Percentiles rank a stretch among this genome's conserved stretches.
Evolutionary conservation across 2,329 filamentous ascomycete genomes (phyloP).

Genomic region (Aspergillus bombycis): DNA sequence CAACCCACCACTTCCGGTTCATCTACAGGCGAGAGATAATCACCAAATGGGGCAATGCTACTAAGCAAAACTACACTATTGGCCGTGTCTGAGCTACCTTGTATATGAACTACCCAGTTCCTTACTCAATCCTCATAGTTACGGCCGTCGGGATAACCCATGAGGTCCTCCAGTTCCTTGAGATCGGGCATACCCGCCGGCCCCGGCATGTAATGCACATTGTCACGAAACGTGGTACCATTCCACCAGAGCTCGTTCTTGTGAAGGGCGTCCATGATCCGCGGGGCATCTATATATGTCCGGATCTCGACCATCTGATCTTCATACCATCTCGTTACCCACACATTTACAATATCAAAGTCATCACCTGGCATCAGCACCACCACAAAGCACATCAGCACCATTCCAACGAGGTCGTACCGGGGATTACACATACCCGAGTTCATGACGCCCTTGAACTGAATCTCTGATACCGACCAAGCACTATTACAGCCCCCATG

Average conservation of each 20-base stretch:
- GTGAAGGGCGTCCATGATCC: constrained; percentile 32
- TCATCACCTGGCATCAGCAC: constrained; percentile 24
- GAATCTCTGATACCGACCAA: constrained; percentile 38
- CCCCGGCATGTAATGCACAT: constrained; percentile 35
- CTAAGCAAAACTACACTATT: not conserved
- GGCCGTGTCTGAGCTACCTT: not conserved
- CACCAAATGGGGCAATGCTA: not conserved
- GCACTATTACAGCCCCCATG: constrained; percentile 36
- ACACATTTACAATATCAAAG: constrained; percentile 39
- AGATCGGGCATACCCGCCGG: constrained; percentile 38
- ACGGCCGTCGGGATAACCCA: constrained; percentile 33
- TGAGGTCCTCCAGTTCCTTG: constrained; percentile 27
- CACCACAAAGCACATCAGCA: not conserved
- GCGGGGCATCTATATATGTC: constrained; percentile 35
- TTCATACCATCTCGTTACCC: constrained; percentile 36
- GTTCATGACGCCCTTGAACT: constrained; percentile 36
- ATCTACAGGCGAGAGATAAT: no score
- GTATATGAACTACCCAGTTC: not conserved
- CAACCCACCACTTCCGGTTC: no score
- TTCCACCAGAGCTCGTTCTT: constrained; percentile 42
- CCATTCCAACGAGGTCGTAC: not conserved
- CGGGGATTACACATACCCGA: constrained; percentile 26
- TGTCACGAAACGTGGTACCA: constrained; percentile 31
- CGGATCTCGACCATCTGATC: constrained; percentile 39
- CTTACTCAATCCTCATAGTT: constrained; percentile 24